phyloP scores from a whole-genome alignment of 176 grass and related monocot genomes.

The Tillandsia fasciculata region DNA sequence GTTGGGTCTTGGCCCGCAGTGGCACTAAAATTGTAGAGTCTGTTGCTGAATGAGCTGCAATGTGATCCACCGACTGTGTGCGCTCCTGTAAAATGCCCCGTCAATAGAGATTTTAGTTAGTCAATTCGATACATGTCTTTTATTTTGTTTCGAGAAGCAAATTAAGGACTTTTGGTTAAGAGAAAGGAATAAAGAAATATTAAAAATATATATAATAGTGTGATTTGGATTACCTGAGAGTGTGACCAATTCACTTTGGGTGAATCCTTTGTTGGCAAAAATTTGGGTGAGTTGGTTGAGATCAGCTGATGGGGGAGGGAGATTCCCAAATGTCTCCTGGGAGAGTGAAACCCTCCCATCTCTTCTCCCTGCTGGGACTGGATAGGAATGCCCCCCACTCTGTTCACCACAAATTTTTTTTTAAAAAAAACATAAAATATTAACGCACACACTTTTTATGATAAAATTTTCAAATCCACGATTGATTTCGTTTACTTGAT shows the following conservation, averaged over 20 bases:
- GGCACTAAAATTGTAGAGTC: slow-evolving; percentile 28
- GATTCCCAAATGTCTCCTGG: slow-evolving; percentile 44
- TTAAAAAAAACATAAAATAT: too few species aligned
- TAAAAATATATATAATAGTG: background rate
- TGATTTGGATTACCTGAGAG: slow-evolving; percentile 38
- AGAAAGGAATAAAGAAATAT: background rate
- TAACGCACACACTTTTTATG: too few species aligned
- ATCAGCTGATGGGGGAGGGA: slow-evolving; percentile 44
- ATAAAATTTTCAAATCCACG: too few species aligned
- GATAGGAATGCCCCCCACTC: slow-evolving; percentile 66
- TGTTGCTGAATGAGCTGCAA: slow-evolving; percentile 66
- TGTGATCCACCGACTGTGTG: slow-evolving; percentile 80
- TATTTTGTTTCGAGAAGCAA: background rate
- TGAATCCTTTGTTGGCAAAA: slow-evolving; percentile 61
- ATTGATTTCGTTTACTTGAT: too few species aligned
- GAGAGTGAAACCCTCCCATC: slow-evolving; percentile 50
- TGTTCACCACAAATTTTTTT: slow-evolving; percentile 4
- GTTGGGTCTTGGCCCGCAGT: slow-evolving; percentile 43
- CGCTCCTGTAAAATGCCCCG: slow-evolving; percentile 30
- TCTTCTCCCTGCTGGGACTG: slow-evolving; percentile 50
- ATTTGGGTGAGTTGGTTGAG: slow-evolving; percentile 46
- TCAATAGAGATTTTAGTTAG: background rate
- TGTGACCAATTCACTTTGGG: slow-evolving; percentile 57
- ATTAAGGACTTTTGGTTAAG: background rate
- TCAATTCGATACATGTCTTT: too few species aligned